A percentile compares a stretch with the other conserved stretches of the same genome.
Conservation (phyloP, 2,329 filamentous ascomycete genomes). For the Pezicula radicicola region DNA sequence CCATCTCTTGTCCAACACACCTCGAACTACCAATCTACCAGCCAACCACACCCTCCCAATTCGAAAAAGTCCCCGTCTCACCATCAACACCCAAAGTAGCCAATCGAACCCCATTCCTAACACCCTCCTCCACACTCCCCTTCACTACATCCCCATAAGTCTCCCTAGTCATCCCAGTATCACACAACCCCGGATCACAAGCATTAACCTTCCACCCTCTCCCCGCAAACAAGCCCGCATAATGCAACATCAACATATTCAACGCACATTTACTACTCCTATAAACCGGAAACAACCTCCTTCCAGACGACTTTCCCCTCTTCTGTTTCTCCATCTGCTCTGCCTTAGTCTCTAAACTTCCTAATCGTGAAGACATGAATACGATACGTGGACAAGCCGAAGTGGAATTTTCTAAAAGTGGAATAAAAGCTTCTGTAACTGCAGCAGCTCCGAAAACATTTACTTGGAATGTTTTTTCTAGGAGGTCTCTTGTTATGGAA, state of each 20-base stretch:
- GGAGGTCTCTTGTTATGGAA: constrained; percentile 7
- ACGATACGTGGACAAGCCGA: constrained; percentile 21
- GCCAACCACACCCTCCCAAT: background rate
- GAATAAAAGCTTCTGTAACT: constrained; percentile 27
- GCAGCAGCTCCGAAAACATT: constrained; percentile 23
- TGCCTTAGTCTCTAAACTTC: constrained; percentile 10
- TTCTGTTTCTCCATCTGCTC: constrained; percentile 7
- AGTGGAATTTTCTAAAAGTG: constrained; percentile 23
- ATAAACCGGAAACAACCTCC: constrained; percentile 8
- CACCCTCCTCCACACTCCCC: constrained; percentile 1
- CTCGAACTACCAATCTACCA: background rate
- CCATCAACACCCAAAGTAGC: constrained; percentile 2
- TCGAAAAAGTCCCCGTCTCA: constrained; percentile 3
- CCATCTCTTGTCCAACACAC: too few relatives aligned
- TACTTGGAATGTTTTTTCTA: constrained; percentile 13
- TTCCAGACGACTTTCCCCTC: background rate
- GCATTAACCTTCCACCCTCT: constrained; percentile 6
- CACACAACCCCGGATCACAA: constrained; percentile 1
- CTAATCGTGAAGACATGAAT: constrained; percentile 17
- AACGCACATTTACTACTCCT: constrained; percentile 21
- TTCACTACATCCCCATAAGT: background rate
- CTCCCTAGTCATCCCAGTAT: background rate
- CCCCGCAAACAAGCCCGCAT: constrained; percentile 11
- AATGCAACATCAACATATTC: constrained; percentile 24
- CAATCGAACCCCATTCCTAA: constrained; percentile 2